Conservation (phyloP, 2,329 filamentous ascomycete genomes). For the Trematosphaeria pertusa region DNA sequence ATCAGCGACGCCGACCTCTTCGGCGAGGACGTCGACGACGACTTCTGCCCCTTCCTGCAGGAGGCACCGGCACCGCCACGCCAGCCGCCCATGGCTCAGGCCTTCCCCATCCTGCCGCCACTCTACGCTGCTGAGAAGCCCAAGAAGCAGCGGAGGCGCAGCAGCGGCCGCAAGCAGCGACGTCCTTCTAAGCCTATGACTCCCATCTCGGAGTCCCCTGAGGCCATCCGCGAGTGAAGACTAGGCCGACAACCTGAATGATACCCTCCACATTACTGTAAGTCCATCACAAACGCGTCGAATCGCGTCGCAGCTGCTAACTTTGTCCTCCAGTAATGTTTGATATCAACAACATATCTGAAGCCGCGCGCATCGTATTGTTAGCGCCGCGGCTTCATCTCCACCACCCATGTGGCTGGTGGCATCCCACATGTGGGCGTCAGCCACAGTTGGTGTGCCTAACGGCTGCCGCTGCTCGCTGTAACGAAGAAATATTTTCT, state of each 20-base stretch:
- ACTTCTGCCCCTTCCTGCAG: conserved; percentile 42
- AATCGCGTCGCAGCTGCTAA: conserved; percentile 20
- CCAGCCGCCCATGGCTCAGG: conserved; percentile 42
- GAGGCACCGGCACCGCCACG: conserved; percentile 51
- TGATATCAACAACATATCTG: conserved; percentile 19
- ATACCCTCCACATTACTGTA: conserved; percentile 18
- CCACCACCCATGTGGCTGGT: conserved; percentile 9
- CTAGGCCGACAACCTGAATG: conserved; percentile 2
- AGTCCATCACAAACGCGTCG: conserved; percentile 15
- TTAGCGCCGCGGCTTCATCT: conserved; percentile 19
- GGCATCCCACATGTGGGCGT: conserved; percentile 4
- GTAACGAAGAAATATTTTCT: not conserved
- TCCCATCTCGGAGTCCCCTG: conserved; percentile 50
- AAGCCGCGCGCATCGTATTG: conserved; percentile 18
- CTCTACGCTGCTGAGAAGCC: conserved; percentile 50
- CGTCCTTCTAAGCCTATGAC: conserved; percentile 51
- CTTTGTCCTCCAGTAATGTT: conserved; percentile 22
- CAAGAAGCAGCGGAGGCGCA: conserved; percentile 49
- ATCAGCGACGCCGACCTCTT: conserved; percentile 52
- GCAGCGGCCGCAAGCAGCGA: conserved; percentile 49
- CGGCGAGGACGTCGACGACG: conserved; percentile 46
- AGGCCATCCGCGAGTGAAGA: conserved; percentile 45
- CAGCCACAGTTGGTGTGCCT: conserved; percentile 3
- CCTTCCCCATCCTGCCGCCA: conserved; percentile 47
- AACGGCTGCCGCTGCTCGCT: not conserved